Base-by-base conservation (phyloP, 257 asterid species). In the Penstemon davidsonii region DNA sequence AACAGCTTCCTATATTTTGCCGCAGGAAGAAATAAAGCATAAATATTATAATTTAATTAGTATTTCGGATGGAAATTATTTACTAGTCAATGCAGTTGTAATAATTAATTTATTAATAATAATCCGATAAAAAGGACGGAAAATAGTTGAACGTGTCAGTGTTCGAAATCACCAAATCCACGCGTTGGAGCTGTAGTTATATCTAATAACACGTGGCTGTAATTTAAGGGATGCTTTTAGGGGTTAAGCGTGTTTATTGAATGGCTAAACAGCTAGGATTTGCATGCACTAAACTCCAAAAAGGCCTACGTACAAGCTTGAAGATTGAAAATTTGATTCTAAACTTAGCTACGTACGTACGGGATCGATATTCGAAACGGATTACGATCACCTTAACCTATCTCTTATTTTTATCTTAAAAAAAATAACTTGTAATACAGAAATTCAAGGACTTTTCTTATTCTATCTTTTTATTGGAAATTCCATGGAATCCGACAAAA, bases 231-330 rank as follows among this genome's bases (percentile, higher is more conserved):
- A 42, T 9, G 50, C 68, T 73, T 71, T 39, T 38, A 8, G 41
- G 10, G 15, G 40, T 62, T 79, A 81, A 79, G 10, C 70, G 5
- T 12, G 13, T 1, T 76, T 74, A 74, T 59, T 72, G 68, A 60
- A 73, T 68, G 37, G 33, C 58, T 75, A 77, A 78, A 62, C 55
- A 63, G 55, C 62, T 63, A 68, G 7, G 50, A 37, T 57, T 62
- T 62, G 64, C 85, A 77, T 75, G 84, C 84, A 76, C 58, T 86
- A 81, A 77, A 64, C 84, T 71, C 80, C 87, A 81, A 77, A 70
- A 78, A 36, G 25, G 46, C 67, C 56, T 51, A 69, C 85, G 76
- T 72, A 73, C 65, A 38, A 55, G 44, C 12, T 61, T 57, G 50
- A 49, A 44, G 18, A 60, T 68, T 73, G 15, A 9, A 9, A 49